Base-by-base conservation (phyloP, 257 asterid genomes). In the Asclepias syriaca region DNA sequence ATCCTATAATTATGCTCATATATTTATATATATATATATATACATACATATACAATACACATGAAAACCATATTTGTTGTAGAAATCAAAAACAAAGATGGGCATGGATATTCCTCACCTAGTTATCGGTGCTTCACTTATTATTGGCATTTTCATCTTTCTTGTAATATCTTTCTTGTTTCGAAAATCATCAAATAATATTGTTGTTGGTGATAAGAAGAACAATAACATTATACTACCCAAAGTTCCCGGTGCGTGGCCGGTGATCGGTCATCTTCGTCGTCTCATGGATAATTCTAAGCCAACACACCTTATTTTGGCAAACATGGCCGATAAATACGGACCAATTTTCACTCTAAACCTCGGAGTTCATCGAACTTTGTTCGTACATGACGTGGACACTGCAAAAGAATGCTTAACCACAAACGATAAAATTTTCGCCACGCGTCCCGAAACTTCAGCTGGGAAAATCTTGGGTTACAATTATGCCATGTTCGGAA, bases 341-440 rank as follows among this genome's bases (percentile, higher is more conserved):
- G 81, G 84, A 0, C 68, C 84, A 0, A 68, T 80, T 22, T 80
- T 80, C 81, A 72, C 40, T 51, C 48, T 76, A 55, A 68, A 70
- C 49, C 22, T 72, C 16, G 84, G 84, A 0, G 18, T 55, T 7
- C 75, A 70, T 10, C 55, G 34, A 1, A 58, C 58, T 51, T 6
- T 76, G n/a, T 64, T 72, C 0, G 81, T 80, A 1, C 76, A 73
- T 53, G 58, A 60, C 27, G 65, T 19, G 11, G 70, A 72, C 1
- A 18, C 71, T 1, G 81, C 80, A 2, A 72, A 69, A 40, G 76
- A 80, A 54, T 67, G 68, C n/a, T 27, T 78, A 49, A 78, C 63
- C n/a, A 55, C 73, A 5, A 19, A 65, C 8, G 84, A 80, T 37
- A 11, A 15, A 2, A 40, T 6, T 24, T 32, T 69, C 12, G 66